Evolutionary conservation across 1,284 basidiomycete genomes (phyloP), one percentile per base, ranked within the genome.

Genomic region (Apiotrichum domesticum): DNA sequence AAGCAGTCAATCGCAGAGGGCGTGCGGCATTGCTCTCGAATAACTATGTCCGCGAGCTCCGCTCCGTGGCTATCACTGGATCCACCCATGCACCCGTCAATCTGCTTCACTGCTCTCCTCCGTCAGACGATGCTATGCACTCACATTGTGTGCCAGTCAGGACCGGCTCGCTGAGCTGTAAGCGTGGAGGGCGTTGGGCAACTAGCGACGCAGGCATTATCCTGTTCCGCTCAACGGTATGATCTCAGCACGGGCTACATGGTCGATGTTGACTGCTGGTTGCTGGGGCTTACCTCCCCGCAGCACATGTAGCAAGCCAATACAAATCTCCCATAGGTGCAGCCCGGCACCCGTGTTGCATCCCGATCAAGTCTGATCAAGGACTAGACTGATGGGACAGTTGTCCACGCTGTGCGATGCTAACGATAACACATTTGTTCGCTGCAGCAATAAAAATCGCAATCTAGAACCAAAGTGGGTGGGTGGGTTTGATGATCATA

Each of bases 181-280:
- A 73, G 64, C 62, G 61, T 56, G 55, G 51, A 58, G 44, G 54
- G 52, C 29, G 55, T 62, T 57, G 62, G 66, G 66, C 72, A 75
- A 74, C 73, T 77, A 69, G 75, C 75, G 73, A 72, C 75, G 76
- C 76, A 76, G 74, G 75, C 69, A 75, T 75, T 75, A 75, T 70
- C 75, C 74, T 76, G 75, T 61, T 78, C 76, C 73, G 74, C 75
- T 78, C 63, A 67, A 77, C 76, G 76, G 76, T 78, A 71, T 78
- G 65, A 78, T 78, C 76, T 77, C 76, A 78, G 76, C 75, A 66
- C 69, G 63, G 62, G 60, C 57, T 44, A 57, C 55, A 43, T 45
- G 58, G 48, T 14, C 40, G 15, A 42, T 37, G 43, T 55, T 37
- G 35, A 44, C 43, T 37, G 37, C 37, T 39, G 8, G 42, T n/a